Evolutionary conservation across 2,329 filamentous ascomycete species (phyloP).

Genomic region (Exophiala calicioides): DNA sequence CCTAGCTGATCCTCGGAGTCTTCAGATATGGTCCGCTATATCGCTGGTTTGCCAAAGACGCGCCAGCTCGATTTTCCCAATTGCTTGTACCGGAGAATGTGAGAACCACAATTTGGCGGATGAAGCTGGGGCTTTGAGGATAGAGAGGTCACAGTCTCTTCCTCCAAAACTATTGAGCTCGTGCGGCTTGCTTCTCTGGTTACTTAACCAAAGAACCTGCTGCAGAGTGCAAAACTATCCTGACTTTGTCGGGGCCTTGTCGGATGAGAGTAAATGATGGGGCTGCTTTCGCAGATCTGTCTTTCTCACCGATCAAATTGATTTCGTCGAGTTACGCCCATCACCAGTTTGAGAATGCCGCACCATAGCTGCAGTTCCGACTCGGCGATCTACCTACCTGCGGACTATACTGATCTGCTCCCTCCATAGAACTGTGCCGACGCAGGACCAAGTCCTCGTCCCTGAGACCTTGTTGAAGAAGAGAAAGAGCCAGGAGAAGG

Average conservation of each 20-base stretch:
- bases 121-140: conserved; percentile 70
- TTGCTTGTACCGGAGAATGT: conserved; percentile 48
- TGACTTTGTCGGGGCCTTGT: conserved; percentile 69
- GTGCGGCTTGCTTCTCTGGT: conserved; percentile 35
- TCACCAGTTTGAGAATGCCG: conserved; percentile 83
- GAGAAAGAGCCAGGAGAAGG: conserved; percentile 99
- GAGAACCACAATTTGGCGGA: conserved; percentile 31
- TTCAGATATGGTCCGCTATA: conserved; percentile 76
- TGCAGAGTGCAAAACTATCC: conserved; percentile 45
- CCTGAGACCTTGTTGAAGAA: conserved; percentile 99
- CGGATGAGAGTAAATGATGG: conserved; percentile 61
- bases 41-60: conserved; percentile 66
- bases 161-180: conserved; percentile 74
- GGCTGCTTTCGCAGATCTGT: conserved; percentile 14
- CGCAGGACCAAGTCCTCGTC: conserved; percentile 92
- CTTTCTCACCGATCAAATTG: conserved; percentile 73
- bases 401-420: conserved; percentile 72
- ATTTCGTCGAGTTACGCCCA: conserved; percentile 74
- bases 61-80: conserved; percentile 80
- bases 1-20: conserved; percentile 50
- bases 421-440: conserved; percentile 76
- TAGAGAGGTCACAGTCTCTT: conserved; percentile 67
- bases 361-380: conserved; percentile 88
- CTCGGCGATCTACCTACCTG: conserved; percentile 75
- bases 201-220: conserved; percentile 25